Evolutionary conservation across 495 filamentous ascomycete species (phyloP), one percentile per base, ranked within the genome.

Genomic region (Podospora sp.): DNA sequence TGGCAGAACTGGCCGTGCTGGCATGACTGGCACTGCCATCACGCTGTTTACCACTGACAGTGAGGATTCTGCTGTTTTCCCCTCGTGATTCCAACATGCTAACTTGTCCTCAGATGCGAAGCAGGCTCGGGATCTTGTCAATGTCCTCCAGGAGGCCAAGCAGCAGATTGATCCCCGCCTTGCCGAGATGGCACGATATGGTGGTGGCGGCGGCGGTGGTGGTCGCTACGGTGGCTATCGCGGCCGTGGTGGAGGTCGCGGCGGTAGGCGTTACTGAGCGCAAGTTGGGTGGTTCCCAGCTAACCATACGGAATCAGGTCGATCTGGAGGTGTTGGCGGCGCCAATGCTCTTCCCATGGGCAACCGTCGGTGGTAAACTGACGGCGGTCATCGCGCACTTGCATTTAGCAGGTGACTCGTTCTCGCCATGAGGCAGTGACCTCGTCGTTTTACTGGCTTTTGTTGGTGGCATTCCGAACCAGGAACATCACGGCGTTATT

Each of bases 21-120:
- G 95, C 79, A 88, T 89, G 68, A 93, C 90, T 68, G 94, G 94
- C 78, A 92, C 92, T 72, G 94, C 94, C 69, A 96, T 97, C 75
- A 97, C 94, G 60, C 86, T 97, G 73, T 97, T 99, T 83, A 99
- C 95, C 77, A 92, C 95, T 90, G 95, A 98, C 80, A 97, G 93
- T 97, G n/a, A n/a, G n/a, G n/a, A 88, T 79, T 93, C 89, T 62
- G 68, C 58, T 18, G 60, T 16, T 58, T 46, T 18, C 53, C 33
- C 53, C 68, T 18, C 40, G 14, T 21, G 57, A 69, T 8, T 59
- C n/a, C 21, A 20, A 68, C 46, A 66, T 36, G 56, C 77, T 83
- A 75, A 85, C 75, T 56, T 29, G 35, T 20, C 20, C 72, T 25
- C 68, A 97, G 95, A 99, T 81, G 87, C 92, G 68, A 99, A 99